Evolutionary conservation across 2,329 filamentous ascomycete genomes (phyloP).

Genomic region (Alternaria gansuensis): DNA sequence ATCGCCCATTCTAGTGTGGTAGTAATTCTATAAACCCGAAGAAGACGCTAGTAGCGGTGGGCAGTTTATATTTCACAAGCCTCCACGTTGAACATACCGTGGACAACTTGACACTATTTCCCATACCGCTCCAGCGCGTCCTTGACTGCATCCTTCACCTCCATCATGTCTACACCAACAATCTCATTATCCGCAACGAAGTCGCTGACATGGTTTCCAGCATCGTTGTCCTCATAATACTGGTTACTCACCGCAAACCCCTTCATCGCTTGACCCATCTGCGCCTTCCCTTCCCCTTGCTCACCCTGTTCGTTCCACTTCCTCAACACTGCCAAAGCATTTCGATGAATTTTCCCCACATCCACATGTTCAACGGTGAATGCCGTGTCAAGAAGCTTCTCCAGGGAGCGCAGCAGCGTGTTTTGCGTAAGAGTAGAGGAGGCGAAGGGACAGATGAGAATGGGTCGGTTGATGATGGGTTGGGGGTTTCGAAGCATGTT

Average conservation of each 20-base stretch:
- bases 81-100: conserved; percentile 43
- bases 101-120: conserved; percentile 34
- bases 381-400: conserved; percentile 29
- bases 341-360: conserved; percentile 40
- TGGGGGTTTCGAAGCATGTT: conserved; percentile 45
- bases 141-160: conserved; percentile 41
- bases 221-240: conserved; percentile 43
- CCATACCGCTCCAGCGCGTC: conserved; percentile 39
- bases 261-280: conserved; percentile 31
- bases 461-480: conserved; percentile 36
- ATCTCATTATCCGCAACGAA: conserved; percentile 29
- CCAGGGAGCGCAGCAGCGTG: conserved; percentile 36
- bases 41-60: neutral
- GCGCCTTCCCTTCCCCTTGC: neutral
- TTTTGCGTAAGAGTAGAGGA: conserved; percentile 36
- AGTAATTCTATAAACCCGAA: neutral
- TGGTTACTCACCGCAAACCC: conserved; percentile 45
- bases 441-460: conserved; percentile 43
- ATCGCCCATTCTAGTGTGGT: neutral
- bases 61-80: conserved; percentile 33
- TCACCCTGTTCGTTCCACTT: conserved; percentile 29
- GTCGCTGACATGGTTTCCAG: conserved; percentile 32
- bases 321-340: conserved; percentile 40
- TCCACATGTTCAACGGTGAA: conserved; percentile 42
- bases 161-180: conserved; percentile 39